phyloP scores from a whole-genome alignment of 768 basidiomycete species.

The Glaciozyma martinii region DNA sequence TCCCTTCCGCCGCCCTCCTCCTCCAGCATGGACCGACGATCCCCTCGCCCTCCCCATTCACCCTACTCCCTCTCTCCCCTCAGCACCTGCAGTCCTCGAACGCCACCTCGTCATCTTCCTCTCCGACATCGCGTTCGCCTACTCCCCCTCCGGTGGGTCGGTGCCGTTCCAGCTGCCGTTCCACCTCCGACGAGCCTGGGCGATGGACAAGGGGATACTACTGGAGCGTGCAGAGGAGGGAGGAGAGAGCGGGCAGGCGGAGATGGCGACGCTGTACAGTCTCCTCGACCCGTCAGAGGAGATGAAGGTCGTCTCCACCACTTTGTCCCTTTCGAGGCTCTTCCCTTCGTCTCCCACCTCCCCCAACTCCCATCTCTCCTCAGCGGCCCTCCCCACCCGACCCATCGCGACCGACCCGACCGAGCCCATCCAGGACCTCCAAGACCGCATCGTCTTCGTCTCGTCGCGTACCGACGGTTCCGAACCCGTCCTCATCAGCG shows the following conservation, averaged over 20 bases:
- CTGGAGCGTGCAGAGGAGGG: slow-evolving; percentile 14
- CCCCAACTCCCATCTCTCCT: not conserved
- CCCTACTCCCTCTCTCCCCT: not conserved
- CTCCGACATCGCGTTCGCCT: slow-evolving; percentile 13
- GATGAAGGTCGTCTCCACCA: not conserved
- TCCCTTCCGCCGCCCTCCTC: not conserved
- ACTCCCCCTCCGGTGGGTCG: slow-evolving; percentile 3
- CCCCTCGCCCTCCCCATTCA: slow-evolving; percentile 7
- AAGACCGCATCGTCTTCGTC: slow-evolving; percentile 17
- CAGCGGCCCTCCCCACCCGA: not conserved
- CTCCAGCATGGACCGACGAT: slow-evolving; percentile 17
- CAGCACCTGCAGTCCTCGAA: not conserved
- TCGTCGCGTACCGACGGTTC: not conserved
- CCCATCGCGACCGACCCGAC: not conserved
- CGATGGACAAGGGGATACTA: slow-evolving; percentile 3
- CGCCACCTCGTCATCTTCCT: slow-evolving; percentile 19
- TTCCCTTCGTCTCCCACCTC: not conserved
- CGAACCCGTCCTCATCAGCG: slow-evolving; percentile 11
- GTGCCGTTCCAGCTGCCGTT: slow-evolving; percentile 23
- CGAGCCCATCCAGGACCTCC: not conserved
- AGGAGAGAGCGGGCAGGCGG: not conserved
- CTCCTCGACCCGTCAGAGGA: not conserved
- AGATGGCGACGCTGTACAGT: slow-evolving; percentile 1
- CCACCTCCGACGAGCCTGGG: slow-evolving; percentile 1
- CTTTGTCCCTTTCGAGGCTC: not conserved